Base-by-base conservation (phyloP, 768 basidiomycete genomes). In the Lentinula edodes region DNA sequence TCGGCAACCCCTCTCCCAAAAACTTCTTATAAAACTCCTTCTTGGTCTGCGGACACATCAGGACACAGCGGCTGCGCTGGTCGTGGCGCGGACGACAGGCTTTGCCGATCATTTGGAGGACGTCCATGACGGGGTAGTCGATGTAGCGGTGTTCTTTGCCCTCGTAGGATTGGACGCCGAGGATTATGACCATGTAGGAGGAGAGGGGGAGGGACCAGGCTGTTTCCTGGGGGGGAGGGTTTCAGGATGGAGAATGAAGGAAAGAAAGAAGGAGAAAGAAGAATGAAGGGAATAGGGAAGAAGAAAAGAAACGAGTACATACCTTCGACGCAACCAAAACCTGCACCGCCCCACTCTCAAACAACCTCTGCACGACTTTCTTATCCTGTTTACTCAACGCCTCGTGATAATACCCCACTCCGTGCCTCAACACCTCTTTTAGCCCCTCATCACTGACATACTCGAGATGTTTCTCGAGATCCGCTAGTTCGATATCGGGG, bases 11-110 rank as follows among this genome's bases (percentile, higher is more conserved):
- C 71, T 98, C 95, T 1, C 89, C 88, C 55, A 99, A 73, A 84
- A 98, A 98, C 74, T 98, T 98, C 77, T 95, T 96, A 83, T 95
- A 98, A 74, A 98, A 99, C 71, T 98, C 96, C 74, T 98, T 99
- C 39, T 95, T 83, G 0, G 93, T 96, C 73, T 96, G 93, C 68
- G 98, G 96, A 68, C 93, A 94, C 95, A 99, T 98, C 41, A 98
- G 77, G 2, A 99, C 90, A 68, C 96, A 98, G 13, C 94, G 90
- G 66, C 93, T 95, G 62, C 89, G 87, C 2, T 90, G 87, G 66
- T 98, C 97, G 66, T 93, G 86, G 43, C 76, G 73, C 6, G 97
- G 96, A 15, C 95, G 88, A 72, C 95, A 98, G 0, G 97, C 97
- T n/a, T 88, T 85, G 46, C 96, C 97, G 88, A 98, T 96, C 96